These are phyloP conservation scores for Galerina marginata DNA, from an alignment of 768 basidiomycete species.

Conservation along the genomic window DNA sequence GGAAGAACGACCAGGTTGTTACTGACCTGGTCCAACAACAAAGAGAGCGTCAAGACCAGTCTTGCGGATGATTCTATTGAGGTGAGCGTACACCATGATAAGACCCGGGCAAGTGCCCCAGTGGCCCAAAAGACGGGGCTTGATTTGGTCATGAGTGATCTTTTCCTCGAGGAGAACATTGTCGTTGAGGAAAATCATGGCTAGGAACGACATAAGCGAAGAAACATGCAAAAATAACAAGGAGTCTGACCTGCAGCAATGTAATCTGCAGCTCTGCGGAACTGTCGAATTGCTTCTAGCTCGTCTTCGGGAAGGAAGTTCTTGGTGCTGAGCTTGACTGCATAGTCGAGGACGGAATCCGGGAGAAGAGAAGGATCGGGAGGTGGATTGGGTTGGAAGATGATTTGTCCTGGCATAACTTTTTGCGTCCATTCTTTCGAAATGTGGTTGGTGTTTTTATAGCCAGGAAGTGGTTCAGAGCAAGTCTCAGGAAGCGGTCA, in stretches of 20 bases:
- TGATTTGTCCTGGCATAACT: conserved; percentile 62
- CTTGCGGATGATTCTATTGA: conserved; percentile 67
- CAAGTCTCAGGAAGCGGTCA: no score
- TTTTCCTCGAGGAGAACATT: conserved; percentile 70
- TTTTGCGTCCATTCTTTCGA: neutral
- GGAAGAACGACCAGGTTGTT: conserved; percentile 11
- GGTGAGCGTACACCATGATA: conserved; percentile 71
- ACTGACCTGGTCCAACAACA: conserved; percentile 75
- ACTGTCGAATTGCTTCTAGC: conserved; percentile 54
- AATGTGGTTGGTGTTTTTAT: no score
- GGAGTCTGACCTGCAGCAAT: conserved; percentile 62
- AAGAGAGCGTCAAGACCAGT: conserved; percentile 69
- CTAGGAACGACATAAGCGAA: conserved; percentile 36
- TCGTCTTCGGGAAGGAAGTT: conserved; percentile 55
- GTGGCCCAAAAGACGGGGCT: conserved; percentile 82
- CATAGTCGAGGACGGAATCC: conserved; percentile 54
- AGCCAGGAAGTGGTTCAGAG: no score
- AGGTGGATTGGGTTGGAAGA: conserved; percentile 68
- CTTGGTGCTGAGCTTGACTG: conserved; percentile 52
- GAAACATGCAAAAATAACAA: neutral
- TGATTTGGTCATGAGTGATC: conserved; percentile 72
- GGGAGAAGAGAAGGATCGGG: conserved; percentile 72
- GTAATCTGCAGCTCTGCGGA: conserved; percentile 69
- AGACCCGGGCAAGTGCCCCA: conserved; percentile 89
- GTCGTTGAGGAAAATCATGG: conserved; percentile 84